Evolutionary conservation across 139 green algal genomes (phyloP).

Genomic region (Chlamydomonas applanata): DNA sequence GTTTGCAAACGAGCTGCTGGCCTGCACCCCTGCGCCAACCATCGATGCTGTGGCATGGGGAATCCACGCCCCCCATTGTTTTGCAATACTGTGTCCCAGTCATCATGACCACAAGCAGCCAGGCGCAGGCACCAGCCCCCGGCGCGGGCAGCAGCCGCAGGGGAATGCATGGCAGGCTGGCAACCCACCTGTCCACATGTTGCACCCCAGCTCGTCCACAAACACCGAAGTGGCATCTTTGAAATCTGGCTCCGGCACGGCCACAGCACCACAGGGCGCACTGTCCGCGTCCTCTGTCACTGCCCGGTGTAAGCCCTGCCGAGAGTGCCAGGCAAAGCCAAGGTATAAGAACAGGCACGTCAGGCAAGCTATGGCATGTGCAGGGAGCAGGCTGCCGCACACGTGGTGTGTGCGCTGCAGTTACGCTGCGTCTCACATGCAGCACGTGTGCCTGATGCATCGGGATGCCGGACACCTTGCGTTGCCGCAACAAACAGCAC

Average conservation of each 20-base stretch:
- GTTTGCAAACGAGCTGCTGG: no score
- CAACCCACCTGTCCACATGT: conserved; percentile 28
- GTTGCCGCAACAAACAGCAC: no score
- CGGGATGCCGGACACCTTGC: no score
- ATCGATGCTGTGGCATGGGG: no score
- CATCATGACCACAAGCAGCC: neutral
- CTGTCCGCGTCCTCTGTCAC: conserved; percentile 27
- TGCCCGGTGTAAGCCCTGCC: neutral
- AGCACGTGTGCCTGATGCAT: no score
- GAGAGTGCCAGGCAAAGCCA: neutral
- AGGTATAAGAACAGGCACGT: no score
- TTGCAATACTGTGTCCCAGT: neutral
- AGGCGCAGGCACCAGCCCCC: no score
- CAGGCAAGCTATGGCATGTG: no score
- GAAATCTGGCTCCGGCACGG: neutral
- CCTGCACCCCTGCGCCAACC: no score
- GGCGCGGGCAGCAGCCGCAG: no score
- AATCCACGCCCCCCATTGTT: no score
- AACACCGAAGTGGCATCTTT: conserved; percentile 12
- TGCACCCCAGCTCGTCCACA: conserved; percentile 16
- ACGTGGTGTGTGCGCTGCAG: neutral
- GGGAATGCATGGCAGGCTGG: neutral
- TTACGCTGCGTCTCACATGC: neutral
- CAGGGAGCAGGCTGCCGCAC: no score
- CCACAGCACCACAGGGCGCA: conserved; percentile 21